Evolutionary conservation across 148 eudicot genomes (phyloP).

Genomic region (Dianthus caryophyllus): DNA sequence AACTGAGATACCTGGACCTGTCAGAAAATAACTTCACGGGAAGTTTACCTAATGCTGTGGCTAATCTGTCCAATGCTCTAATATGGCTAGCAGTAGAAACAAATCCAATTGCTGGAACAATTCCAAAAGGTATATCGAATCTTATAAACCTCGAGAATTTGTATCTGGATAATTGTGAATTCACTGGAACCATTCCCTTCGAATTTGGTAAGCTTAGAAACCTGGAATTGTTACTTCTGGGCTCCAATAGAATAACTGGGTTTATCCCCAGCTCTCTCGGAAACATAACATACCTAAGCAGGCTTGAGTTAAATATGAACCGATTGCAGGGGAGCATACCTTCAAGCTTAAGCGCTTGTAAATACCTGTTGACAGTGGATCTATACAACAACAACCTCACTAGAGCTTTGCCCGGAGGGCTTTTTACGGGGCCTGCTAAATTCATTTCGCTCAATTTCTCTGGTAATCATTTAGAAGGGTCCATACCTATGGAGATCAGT

Average conservation of each 20-base stretch:
- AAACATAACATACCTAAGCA: not conserved
- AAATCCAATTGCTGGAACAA: conserved; percentile 10
- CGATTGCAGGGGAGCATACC: conserved; percentile 13
- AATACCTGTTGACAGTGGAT: not conserved
- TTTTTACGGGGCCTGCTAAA: not conserved
- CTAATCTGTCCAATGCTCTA: conserved; percentile 17
- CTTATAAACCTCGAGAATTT: conserved; percentile 1
- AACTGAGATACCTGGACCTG: not conserved
- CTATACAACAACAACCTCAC: not conserved
- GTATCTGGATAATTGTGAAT: not conserved
- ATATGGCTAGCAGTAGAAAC: not conserved
- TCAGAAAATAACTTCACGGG: conserved; percentile 14
- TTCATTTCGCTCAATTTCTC: not conserved
- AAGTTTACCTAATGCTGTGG: conserved; percentile 6
- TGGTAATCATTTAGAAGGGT: conserved; percentile 11
- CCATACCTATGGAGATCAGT: conserved; percentile 22
- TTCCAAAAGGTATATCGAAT: conserved; percentile 8
- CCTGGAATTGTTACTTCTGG: not conserved
- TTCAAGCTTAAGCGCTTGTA: not conserved
- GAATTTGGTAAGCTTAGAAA: conserved; percentile 14
- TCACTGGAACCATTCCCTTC: conserved; percentile 12
- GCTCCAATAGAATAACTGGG: conserved; percentile 14
- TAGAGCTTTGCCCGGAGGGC: not conserved
- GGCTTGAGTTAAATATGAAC: not conserved
- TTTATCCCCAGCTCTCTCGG: conserved; percentile 8